A percentile compares a stretch with the other conserved stretches of the same genome.
Evolutionary conservation across 352 stramenopile species (phyloP).

Genomic region (Phytophthora nicotianae): DNA sequence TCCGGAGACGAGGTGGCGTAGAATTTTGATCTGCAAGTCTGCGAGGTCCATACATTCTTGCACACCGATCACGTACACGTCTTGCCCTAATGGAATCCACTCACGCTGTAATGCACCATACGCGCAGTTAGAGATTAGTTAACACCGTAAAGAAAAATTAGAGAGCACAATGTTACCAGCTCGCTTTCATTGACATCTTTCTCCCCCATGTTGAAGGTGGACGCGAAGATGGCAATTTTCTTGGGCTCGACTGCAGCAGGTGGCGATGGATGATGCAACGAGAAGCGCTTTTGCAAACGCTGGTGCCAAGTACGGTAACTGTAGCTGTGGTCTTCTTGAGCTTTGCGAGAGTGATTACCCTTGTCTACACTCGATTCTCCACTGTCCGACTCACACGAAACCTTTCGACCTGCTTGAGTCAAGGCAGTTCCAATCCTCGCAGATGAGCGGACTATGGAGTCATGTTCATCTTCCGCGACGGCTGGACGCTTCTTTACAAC

Average conservation of each 20-base stretch:
- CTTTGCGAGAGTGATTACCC: constrained; percentile 16
- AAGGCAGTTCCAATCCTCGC: constrained; percentile 18
- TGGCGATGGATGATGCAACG: constrained; percentile 23
- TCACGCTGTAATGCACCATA: constrained; percentile 26
- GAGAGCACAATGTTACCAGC: constrained; percentile 33
- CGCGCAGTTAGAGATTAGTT: constrained; percentile 11
- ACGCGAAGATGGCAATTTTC: constrained; percentile 74
- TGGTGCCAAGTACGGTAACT: constrained; percentile 38
- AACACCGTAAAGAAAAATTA: background rate
- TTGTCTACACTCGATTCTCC: constrained; percentile 22
- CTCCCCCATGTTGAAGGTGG: constrained; percentile 90
- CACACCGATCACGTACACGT: constrained; percentile 92
- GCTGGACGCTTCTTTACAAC: constrained; percentile 36
- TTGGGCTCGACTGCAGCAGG: constrained; percentile 25
- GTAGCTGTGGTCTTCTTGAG: constrained; percentile 21
- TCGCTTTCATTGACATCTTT: constrained; percentile 62
- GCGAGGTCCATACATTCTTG: constrained; percentile 91
- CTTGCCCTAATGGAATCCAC: constrained; percentile 87
- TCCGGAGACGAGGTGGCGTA: constrained; percentile 57
- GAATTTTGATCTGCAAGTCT: constrained; percentile 71
- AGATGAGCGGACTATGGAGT: constrained; percentile 17
- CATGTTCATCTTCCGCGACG: constrained; percentile 28
- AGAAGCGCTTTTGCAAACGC: constrained; percentile 42
- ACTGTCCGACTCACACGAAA: constrained; percentile 34
- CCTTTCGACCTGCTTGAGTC: constrained; percentile 29